Base-by-base conservation (phyloP, 1,139 yeast genomes). In the Lodderomyces metapsilosis region DNA sequence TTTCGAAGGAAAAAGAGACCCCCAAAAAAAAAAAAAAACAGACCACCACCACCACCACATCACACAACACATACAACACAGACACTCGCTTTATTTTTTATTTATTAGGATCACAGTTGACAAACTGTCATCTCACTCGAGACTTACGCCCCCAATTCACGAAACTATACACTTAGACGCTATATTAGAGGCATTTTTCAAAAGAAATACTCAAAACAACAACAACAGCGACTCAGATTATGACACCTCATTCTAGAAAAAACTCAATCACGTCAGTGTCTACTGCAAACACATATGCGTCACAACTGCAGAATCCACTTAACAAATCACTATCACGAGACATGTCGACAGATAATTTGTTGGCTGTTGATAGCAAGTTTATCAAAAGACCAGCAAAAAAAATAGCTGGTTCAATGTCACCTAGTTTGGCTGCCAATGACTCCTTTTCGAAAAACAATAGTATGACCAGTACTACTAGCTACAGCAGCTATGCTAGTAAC, bases 291-390 rank as follows among this genome's bases (percentile, higher is more conserved):
- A 28, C 32, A 15, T 28, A 32, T 11, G 2, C 28, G 24, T 22
- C 28, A 17, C 39, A 36, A 54, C 63, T 4, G 52, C 58, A 4
- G 34, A 44, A 3, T 15, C 43, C 25, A 28, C 45, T 20, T 20
- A 34, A 39, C 23, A 11, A 23, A 10, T 28, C 32, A 12, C 28
- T 38, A 15, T 13, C 36, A 5, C 53, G 76, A 45, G 61, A 61
- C 34, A 47, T 67, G 38, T 66, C 76, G 5, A 74, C 79, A 2
- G 75, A 64, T 34, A 62, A 64, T 36, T 54, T 75, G 41, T 45
- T 72, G 37, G 50, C 56, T 11, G 51, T 73, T 32, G 79, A 74
- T 18, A 62, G 59, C 30, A 64, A 62, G 48, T 73, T 76, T 47
- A 50, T 53, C 22, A 65, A 66, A 43, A 64, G 60, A 43, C 48